Base-by-base conservation (phyloP, 768 basidiomycete genomes). In the Mrakia blollopis region DNA sequence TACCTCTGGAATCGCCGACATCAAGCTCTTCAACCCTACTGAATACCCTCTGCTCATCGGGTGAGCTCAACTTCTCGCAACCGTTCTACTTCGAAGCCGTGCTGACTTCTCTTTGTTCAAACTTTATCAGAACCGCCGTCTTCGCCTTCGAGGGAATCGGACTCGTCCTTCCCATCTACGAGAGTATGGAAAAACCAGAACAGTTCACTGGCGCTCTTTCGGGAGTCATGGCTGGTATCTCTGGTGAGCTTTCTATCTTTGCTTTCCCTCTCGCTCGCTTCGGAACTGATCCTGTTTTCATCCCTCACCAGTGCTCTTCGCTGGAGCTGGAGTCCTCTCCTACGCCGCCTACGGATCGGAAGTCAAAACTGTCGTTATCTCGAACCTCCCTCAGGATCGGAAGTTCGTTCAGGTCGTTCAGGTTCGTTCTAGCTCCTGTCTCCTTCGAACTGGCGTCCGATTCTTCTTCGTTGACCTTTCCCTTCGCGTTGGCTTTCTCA, bases 141-240 rank as follows among this genome's bases (percentile, higher is more conserved):
- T 98, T 98, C 84, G 93, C 97, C 0, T 99, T 98, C 80, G 96
- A 99, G 84, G 96, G 96, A 13, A 93, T 99, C 80, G 97, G 96
- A 68, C 85, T 98, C 84, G 91, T 99, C 79, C 92, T 99, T 78
- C 97, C 97, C 28, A 97, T 99, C 81, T 93, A 93, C 18, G 95
- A 99, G 82, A 90, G 95, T 8, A 99, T 99, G 97, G 88, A 62
- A 39, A 94, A 98, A 82, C 97, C 96, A 2, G 89, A 88, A 81
- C 94, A 93, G 84, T 97, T 98, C 87, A 94, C 96, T 7, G 85
- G 84, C 68, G 93, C 91, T 5, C 84, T 99, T 67, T 92, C 92
- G 13, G 91, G 90, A 16, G 95, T 98, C 75, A 98, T 98, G 94
- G 80, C 91, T n/a, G 89, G 90, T 83, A 86, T 94, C 32, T 87